Conservation (phyloP, 225 moss, liverwort and hornwort genomes). For the Thuidium tamariscinum region DNA sequence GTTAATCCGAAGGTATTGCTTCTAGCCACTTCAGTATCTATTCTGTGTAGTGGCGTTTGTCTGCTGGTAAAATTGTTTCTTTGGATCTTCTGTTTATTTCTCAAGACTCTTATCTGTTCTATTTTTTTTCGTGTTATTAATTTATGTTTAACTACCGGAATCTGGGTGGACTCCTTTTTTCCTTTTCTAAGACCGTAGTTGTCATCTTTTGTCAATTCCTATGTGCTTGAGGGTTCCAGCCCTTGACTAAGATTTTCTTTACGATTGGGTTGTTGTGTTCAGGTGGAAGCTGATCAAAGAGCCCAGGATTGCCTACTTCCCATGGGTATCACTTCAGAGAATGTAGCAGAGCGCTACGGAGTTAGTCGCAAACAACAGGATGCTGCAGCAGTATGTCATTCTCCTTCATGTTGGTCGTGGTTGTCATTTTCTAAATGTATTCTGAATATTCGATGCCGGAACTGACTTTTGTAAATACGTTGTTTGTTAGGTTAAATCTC, state of each 20-base stretch:
- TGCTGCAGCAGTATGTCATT: constrained; percentile 46
- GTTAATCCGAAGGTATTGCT: constrained; percentile 49
- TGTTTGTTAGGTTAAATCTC: constrained; percentile 34
- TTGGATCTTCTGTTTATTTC: background rate
- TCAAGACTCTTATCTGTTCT: background rate
- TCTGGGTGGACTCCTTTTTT: background rate
- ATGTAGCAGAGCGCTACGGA: constrained; percentile 66
- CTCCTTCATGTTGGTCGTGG: background rate
- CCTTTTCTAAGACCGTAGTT: background rate
- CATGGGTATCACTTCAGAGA: constrained; percentile 97
- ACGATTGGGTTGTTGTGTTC: background rate
- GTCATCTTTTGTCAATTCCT: background rate
- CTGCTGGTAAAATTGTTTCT: background rate
- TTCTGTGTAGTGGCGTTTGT: background rate
- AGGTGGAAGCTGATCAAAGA: constrained; percentile 42
- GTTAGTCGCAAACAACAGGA: constrained; percentile 72
- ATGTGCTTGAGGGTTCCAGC: background rate
- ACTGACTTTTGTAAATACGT: background rate
- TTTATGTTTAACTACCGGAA: background rate
- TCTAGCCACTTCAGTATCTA: background rate
- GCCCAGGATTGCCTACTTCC: constrained; percentile 82
- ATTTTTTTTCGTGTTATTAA: background rate
- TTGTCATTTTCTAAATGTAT: background rate
- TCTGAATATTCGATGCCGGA: background rate
- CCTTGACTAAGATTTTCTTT: background rate